A percentile compares a stretch with the other conserved stretches of the same genome.
phyloP scores from a whole-genome alignment of 306 rosid species.

The Ochetophila trinervis region DNA sequence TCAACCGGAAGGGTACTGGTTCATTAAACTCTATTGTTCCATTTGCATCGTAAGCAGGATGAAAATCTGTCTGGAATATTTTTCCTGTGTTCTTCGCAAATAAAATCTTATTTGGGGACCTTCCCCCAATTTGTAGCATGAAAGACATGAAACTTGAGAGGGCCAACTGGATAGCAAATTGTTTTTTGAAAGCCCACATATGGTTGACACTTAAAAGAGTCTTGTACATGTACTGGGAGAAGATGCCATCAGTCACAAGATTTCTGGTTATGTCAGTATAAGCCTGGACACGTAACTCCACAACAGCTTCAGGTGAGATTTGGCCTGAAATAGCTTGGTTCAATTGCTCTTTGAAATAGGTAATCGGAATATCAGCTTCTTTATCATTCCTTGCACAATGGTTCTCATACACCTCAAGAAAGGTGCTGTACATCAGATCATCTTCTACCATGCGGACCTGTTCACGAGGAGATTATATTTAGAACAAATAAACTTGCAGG shows the following conservation, averaged over 20 bases:
- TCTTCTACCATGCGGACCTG: slow-evolving; percentile 99
- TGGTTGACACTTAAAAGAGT: slow-evolving; percentile 82
- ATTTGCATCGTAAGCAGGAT: slow-evolving; percentile 91
- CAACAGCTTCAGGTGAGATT: slow-evolving; percentile 82
- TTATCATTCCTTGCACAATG: slow-evolving; percentile 94
- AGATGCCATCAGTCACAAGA: slow-evolving; percentile 77
- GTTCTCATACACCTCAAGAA: slow-evolving; percentile 99
- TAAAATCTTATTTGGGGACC: slow-evolving; percentile 95
- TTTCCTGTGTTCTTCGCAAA: slow-evolving; percentile 98
- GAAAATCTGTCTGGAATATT: slow-evolving; percentile 96
- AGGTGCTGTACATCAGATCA: slow-evolving; percentile 97
- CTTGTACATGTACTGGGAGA: slow-evolving; percentile 98
- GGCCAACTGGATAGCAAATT: slow-evolving; percentile 97
- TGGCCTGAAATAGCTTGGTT: slow-evolving; percentile 95
- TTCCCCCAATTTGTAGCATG: slow-evolving; percentile 97
- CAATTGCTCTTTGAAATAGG: slow-evolving; percentile 91
- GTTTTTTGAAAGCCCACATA: slow-evolving; percentile 98
- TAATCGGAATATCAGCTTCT: slow-evolving; percentile 95
- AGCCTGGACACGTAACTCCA: slow-evolving; percentile 91
- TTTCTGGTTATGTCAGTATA: slow-evolving; percentile 70
- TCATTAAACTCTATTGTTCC: slow-evolving; percentile 92
- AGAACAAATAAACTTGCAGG: neutral
- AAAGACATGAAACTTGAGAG: slow-evolving; percentile 91
- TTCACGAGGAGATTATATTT: slow-evolving; percentile 9
- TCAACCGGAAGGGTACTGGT: slow-evolving; percentile 96